Conservation (phyloP, 108 stramenopile genomes). For the Skeletonema marinoi region DNA sequence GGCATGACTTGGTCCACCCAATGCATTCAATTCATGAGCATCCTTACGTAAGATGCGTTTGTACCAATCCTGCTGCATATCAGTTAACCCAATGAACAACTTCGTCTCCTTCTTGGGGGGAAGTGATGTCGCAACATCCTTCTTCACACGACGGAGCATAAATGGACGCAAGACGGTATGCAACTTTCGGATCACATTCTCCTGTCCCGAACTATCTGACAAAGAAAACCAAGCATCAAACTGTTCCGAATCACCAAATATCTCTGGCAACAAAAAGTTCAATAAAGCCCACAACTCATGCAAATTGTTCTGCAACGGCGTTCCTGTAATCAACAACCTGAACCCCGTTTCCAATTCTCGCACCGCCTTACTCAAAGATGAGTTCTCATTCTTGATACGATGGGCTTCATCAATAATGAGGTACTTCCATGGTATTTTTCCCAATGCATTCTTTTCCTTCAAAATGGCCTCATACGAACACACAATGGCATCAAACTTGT, state of each 20-base stretch:
- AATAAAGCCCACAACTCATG: slow-evolving; percentile 96
- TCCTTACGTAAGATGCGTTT: slow-evolving; percentile 86
- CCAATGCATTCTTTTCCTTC: slow-evolving; percentile 86
- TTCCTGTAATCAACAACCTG: slow-evolving; percentile 96
- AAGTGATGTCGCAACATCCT: slow-evolving; percentile 86
- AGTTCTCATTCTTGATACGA: slow-evolving; percentile 96
- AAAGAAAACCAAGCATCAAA: slow-evolving; percentile 94
- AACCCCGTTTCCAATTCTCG: slow-evolving; percentile 83
- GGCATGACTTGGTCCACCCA: slow-evolving; percentile 76
- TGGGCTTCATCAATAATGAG: slow-evolving; percentile 99
- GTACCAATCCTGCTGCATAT: slow-evolving; percentile 93
- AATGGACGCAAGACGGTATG: slow-evolving; percentile 97
- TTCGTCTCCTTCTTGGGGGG: slow-evolving; percentile 94
- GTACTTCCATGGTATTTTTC: slow-evolving; percentile 85
- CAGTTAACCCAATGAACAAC: slow-evolving; percentile 89
- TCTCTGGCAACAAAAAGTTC: slow-evolving; percentile 91
- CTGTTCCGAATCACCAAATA: slow-evolving; percentile 87
- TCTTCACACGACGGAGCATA: slow-evolving; percentile 97
- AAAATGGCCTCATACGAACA: slow-evolving; percentile 95
- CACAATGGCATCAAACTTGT: slow-evolving; percentile 93
- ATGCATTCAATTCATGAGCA: slow-evolving; percentile 87
- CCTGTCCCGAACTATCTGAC: neutral
- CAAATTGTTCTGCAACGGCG: slow-evolving; percentile 98
- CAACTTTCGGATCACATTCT: slow-evolving; percentile 84
- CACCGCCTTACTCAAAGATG: slow-evolving; percentile 90